Evolutionary conservation across 345 rosid species (phyloP).

Genomic region (Psidium guajava): DNA sequence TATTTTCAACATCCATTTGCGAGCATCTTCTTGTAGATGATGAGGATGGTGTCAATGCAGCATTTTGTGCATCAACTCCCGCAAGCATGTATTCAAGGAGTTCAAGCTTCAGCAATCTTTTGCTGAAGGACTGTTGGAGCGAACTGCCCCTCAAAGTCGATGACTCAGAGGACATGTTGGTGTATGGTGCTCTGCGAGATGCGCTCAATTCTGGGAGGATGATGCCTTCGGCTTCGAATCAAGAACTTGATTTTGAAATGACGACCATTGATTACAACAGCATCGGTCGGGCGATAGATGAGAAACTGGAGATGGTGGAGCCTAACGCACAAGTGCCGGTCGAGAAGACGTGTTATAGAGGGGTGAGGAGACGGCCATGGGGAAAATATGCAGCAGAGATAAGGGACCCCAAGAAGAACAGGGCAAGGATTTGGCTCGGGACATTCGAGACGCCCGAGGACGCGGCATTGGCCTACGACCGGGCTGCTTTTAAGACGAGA

Average conservation of each 20-base stretch:
- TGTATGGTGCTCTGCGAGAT: constrained; percentile 18
- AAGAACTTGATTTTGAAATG: not conserved
- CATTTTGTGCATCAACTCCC: too few relatives aligned
- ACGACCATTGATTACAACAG: not conserved
- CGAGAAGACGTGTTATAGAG: constrained; percentile 10
- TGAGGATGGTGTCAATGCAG: too few relatives aligned
- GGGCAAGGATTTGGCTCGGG: constrained; percentile 37
- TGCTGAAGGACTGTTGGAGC: constrained; percentile 24
- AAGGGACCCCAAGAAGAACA: constrained; percentile 33
- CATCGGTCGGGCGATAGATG: not conserved
- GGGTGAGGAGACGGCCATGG: constrained; percentile 30
- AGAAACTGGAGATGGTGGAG: not conserved
- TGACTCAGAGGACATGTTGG: constrained; percentile 29
- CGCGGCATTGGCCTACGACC: constrained; percentile 37
- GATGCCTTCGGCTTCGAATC: not conserved
- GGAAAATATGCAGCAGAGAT: constrained; percentile 41
- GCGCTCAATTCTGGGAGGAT: too few relatives aligned
- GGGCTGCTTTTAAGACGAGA: not conserved
- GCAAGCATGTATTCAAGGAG: not conserved
- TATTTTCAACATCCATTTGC: too few relatives aligned
- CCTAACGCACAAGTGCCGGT: not conserved
- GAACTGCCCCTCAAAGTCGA: constrained; percentile 20
- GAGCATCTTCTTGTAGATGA: too few relatives aligned
- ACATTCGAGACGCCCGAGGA: constrained; percentile 38
- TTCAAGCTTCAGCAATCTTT: constrained; percentile 21